Evolutionary conservation across 352 stramenopile species (phyloP).

Genomic region (Elongisporangium prolatum): DNA sequence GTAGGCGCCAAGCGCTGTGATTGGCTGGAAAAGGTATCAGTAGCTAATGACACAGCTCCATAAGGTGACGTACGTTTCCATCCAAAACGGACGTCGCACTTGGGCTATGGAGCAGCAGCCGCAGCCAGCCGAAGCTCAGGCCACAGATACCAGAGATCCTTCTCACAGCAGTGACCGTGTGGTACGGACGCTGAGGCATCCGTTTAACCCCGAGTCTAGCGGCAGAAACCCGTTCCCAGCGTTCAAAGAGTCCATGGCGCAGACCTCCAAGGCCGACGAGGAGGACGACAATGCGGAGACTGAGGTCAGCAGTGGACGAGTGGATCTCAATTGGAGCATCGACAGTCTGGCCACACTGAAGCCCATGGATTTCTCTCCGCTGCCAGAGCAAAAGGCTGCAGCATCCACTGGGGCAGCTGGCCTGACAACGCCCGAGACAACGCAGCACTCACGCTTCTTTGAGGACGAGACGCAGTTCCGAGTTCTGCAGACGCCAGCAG

Average conservation of each 20-base stretch:
- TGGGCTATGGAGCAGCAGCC: background rate
- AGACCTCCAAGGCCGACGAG: background rate
- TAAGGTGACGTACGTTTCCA: background rate
- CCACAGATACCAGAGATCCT: slow-evolving; percentile 1
- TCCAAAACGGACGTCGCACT: background rate
- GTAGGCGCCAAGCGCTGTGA: background rate
- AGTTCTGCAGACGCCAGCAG: slow-evolving; percentile 35
- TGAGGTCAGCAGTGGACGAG: slow-evolving; percentile 2
- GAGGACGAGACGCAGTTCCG: slow-evolving; percentile 43
- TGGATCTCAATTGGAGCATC: slow-evolving; percentile 58
- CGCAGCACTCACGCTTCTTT: slow-evolving; percentile 28
- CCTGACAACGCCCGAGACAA: background rate
- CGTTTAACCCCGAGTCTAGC: slow-evolving; percentile 39
- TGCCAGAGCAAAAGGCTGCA: slow-evolving; percentile 26
- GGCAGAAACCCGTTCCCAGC: slow-evolving; percentile 41
- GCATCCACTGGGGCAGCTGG: slow-evolving; percentile 2
- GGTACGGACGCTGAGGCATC: slow-evolving; percentile 13
- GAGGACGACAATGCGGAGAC: background rate
- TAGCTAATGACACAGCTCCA: background rate
- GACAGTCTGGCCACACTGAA: slow-evolving; percentile 59
- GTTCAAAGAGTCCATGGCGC: slow-evolving; percentile 37
- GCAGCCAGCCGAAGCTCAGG: slow-evolving; percentile 6
- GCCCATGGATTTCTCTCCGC: slow-evolving; percentile 45
- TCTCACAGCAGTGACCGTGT: background rate
- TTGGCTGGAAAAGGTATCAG: background rate